A percentile compares a stretch with the other conserved stretches of the same genome.
Evolutionary conservation across 2,329 filamentous ascomycete species (phyloP).

Genomic region (Thelonectria discophora): DNA sequence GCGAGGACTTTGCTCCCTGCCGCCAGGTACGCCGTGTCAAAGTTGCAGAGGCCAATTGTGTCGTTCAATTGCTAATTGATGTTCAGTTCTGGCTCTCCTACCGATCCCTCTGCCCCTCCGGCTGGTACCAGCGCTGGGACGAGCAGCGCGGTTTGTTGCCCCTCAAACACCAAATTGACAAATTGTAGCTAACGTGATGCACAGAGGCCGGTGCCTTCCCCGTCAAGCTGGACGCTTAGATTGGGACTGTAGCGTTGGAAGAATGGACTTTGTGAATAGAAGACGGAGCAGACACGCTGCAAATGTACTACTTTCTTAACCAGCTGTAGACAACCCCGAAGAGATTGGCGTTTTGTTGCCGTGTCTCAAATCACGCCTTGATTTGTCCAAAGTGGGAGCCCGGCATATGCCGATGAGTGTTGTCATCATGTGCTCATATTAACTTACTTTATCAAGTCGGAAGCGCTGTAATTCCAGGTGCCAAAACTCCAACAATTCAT

Average conservation of each 20-base stretch:
- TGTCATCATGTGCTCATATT: conserved; percentile 24
- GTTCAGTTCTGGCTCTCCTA: conserved; percentile 93
- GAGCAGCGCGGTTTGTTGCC: conserved; percentile 85
- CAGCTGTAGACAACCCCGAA: conserved; percentile 42
- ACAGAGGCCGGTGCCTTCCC: conserved; percentile 75
- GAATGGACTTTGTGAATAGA: conserved; percentile 42
- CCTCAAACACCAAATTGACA: not conserved
- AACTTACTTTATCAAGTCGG: conserved; percentile 22
- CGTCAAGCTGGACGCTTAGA: conserved; percentile 68
- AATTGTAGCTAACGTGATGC: conserved; percentile 42
- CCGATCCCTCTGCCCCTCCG: conserved; percentile 95
- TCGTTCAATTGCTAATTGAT: conserved; percentile 30
- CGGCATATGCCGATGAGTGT: conserved; percentile 19
- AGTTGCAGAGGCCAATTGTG: not conserved
- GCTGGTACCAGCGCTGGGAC: conserved; percentile 95
- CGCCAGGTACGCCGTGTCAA: conserved; percentile 73
- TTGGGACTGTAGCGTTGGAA: conserved; percentile 36
- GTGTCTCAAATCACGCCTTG: conserved; percentile 17
- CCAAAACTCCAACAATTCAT: conserved; percentile 18
- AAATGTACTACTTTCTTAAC: conserved; percentile 49
- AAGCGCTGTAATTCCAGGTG: conserved; percentile 28
- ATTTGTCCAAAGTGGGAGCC: conserved; percentile 23
- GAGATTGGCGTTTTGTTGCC: conserved; percentile 32
- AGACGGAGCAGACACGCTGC: conserved; percentile 47
- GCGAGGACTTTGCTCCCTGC: conserved; percentile 97